Base-by-base conservation (phyloP, 352 stramenopile genomes). In the Phytophthora meadii region DNA sequence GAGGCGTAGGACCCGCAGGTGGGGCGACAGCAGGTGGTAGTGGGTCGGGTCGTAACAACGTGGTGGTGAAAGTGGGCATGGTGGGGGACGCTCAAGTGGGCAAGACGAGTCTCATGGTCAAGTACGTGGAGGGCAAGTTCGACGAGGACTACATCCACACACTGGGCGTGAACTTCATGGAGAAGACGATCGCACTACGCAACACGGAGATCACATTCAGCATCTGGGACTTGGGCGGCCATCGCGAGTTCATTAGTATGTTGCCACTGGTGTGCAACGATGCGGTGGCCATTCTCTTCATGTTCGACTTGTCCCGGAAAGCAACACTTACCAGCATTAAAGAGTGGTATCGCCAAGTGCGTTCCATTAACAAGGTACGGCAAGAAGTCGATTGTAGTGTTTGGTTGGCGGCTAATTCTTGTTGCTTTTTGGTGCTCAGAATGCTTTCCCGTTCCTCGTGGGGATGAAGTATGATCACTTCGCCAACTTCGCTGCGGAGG, bases 71-170 rank as follows among this genome's bases (percentile, higher is more conserved):
- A 58, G 90, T 98, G 30, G 94, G 93, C 50, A 98, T 98, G 90
- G 94, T 98, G 25, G 94, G 93, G 37, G 93, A 98, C 65, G 92
- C 92, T 40, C 93, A 97, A 57, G 93, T 98, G 46, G 94, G 94
- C 47, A 98, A 98, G 68, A 98, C 94, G 19, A 98, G 92, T 54
- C 87, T 98, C 63, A 98, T 98, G 94, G 93, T 98, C 70, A 97
- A 98, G 64, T 98, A 98, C 75, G 93, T 98, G 24, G 92, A 98
- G 58, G 93, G 94, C 71, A 97, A 97, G 76, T 98, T 98, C 70
- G 94, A 98, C 72, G 93, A 98, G 65, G 92, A 98, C 64, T 98
- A 98, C 74, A 98, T 98, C 74, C 94, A 98, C 88, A 98, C 94
- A 17, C 77, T 98, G 44, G 90, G 94, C 41, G 94, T 98, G 10